Percentiles rank a stretch among this genome's conserved stretches.
Conservation (phyloP, 495 filamentous ascomycete species). For the Podospora tetraspora region DNA sequence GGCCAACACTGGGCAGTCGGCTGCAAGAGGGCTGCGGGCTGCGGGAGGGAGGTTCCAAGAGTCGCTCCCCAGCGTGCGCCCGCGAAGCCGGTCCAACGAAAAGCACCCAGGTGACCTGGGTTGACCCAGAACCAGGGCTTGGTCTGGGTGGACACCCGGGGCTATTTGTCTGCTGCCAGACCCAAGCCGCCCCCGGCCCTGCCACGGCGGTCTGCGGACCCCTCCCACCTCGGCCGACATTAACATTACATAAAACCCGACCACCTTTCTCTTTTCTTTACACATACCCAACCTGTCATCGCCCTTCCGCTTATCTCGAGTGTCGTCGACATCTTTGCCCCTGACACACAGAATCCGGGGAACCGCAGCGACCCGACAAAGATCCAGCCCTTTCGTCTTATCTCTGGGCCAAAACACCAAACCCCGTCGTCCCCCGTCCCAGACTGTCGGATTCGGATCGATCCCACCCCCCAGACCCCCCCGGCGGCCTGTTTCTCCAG, state of each 20-base stretch:
- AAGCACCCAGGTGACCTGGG: constrained; percentile 24
- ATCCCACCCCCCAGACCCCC: constrained; percentile 17
- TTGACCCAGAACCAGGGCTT: constrained; percentile 19
- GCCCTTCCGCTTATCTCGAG: constrained; percentile 41
- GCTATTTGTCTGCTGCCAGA: constrained; percentile 25
- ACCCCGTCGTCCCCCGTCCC: constrained; percentile 34
- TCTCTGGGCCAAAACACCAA: constrained; percentile 22
- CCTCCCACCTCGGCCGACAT: constrained; percentile 34
- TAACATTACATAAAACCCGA: constrained; percentile 54
- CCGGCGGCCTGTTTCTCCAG: constrained; percentile 33
- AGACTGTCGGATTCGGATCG: constrained; percentile 46
- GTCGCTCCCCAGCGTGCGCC: constrained; percentile 11
- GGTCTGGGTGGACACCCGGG: constrained; percentile 22
- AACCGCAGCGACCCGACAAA: constrained; percentile 23
- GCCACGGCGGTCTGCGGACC: constrained; percentile 26
- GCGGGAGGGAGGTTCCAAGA: background rate
- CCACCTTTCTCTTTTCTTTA: constrained; percentile 43
- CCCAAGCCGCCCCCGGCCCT: constrained; percentile 16
- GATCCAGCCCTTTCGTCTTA: constrained; percentile 28
- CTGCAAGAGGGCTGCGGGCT: background rate
- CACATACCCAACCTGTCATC: constrained; percentile 43
- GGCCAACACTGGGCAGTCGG: background rate
- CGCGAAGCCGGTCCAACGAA: constrained; percentile 16
- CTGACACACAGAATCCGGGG: constrained; percentile 35
- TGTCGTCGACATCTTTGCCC: constrained; percentile 34